A percentile compares a stretch with the other conserved stretches of the same genome.
Conservation (phyloP, 2,329 filamentous ascomycete genomes). For the Epichloe festucae region DNA sequence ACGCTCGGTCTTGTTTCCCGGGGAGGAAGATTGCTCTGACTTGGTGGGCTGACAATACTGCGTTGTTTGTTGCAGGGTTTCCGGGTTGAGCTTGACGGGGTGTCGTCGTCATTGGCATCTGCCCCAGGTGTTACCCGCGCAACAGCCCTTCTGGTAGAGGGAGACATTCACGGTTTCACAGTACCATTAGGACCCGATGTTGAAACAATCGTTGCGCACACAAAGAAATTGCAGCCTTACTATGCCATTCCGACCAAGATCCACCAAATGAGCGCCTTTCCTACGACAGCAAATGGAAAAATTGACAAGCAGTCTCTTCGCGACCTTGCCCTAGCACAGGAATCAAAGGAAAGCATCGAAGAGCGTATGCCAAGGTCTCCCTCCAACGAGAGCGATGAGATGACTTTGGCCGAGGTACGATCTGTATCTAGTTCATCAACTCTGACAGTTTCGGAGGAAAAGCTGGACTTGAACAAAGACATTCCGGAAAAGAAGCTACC, state of each 20-base stretch:
- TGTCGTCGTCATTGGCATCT: slow-evolving; percentile 35
- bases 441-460: slow-evolving; percentile 17
- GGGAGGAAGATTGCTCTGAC: background rate
- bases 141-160: slow-evolving; percentile 32
- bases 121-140: slow-evolving; percentile 33
- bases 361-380: background rate
- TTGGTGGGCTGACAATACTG: background rate
- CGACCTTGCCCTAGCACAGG: slow-evolving; percentile 15
- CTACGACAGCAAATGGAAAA: slow-evolving; percentile 42
- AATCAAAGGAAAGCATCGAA: background rate
- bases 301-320: slow-evolving; percentile 37
- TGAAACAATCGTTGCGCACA: slow-evolving; percentile 25
- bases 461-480: slow-evolving; percentile 17
- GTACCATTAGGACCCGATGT: slow-evolving; percentile 22
- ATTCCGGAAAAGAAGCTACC: slow-evolving; percentile 28
- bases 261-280: slow-evolving; percentile 29
- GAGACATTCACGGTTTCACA: slow-evolving; percentile 38
- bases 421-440: slow-evolving; percentile 19
- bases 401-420: slow-evolving; percentile 15
- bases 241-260: slow-evolving; percentile 39
- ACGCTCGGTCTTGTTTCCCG: background rate
- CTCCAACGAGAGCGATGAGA: slow-evolving; percentile 8
- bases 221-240: slow-evolving; percentile 35
- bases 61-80: slow-evolving; percentile 29
- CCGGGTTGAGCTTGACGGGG: slow-evolving; percentile 46